Percentiles rank a stretch among this genome's conserved stretches.
Evolutionary conservation across 2,329 filamentous ascomycete genomes (phyloP).

Genomic region (Clathrospora elynae): DNA sequence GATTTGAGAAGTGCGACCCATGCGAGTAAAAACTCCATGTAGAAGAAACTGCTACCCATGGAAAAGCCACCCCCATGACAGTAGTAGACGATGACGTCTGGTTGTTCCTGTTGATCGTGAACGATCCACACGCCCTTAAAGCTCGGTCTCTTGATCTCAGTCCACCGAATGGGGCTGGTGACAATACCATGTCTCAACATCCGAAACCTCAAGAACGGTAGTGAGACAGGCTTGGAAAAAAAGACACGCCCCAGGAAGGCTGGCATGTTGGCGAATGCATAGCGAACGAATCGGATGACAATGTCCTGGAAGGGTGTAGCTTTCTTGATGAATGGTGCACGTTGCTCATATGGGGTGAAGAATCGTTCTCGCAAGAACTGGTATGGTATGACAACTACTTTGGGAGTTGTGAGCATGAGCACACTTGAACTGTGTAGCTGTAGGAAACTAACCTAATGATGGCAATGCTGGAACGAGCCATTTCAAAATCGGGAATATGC

Average conservation of each 20-base stretch:
- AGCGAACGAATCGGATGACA: slow-evolving; percentile 76
- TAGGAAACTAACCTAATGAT: slow-evolving; percentile 65
- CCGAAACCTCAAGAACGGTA: slow-evolving; percentile 76
- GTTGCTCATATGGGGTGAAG: slow-evolving; percentile 52
- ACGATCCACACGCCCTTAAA: slow-evolving; percentile 74
- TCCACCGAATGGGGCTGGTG: slow-evolving; percentile 67
- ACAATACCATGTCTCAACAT: slow-evolving; percentile 74
- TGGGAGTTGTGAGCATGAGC: slow-evolving; percentile 38
- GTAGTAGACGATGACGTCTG: slow-evolving; percentile 83
- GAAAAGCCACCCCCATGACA: slow-evolving; percentile 82
- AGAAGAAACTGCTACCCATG: slow-evolving; percentile 83
- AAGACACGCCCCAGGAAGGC: slow-evolving; percentile 73
- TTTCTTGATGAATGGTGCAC: slow-evolving; percentile 67
- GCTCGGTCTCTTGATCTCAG: slow-evolving; percentile 59
- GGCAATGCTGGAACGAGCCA: slow-evolving; percentile 68
- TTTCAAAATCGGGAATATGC: slow-evolving; percentile 62
- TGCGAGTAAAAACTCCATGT: slow-evolving; percentile 76
- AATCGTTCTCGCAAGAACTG: slow-evolving; percentile 64
- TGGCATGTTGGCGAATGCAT: slow-evolving; percentile 75
- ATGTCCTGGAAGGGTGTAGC: slow-evolving; percentile 78
- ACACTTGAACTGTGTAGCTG: slow-evolving; percentile 1
- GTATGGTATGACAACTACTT: slow-evolving; percentile 64
- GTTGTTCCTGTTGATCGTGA: slow-evolving; percentile 62
- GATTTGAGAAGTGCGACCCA: slow-evolving; percentile 70
- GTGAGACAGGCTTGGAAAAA: slow-evolving; percentile 73